Conservation (phyloP, 78 protist genomes). For the Neovahlkampfia damariscottae region DNA sequence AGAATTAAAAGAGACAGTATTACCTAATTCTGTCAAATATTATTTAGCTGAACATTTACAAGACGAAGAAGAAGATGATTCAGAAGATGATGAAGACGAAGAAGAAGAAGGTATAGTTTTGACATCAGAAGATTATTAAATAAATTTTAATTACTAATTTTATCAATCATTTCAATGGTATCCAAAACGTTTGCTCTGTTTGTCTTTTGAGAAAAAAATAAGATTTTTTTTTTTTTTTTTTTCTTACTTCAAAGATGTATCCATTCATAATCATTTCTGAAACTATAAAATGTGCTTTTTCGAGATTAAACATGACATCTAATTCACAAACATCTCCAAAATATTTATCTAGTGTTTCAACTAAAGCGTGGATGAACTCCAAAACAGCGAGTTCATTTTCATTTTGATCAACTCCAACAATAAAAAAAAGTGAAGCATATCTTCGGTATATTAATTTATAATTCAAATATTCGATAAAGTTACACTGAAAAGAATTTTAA, state of each 20-base stretch:
- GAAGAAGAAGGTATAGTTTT: not conserved
- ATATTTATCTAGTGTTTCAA: conserved; percentile 82
- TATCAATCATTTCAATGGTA: not conserved
- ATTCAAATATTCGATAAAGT: conserved; percentile 63
- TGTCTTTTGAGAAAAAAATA: too few species aligned
- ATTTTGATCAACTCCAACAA: conserved; percentile 69
- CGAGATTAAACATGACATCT: conserved; percentile 82
- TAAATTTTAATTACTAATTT: not conserved
- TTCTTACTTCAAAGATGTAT: conserved; percentile 58
- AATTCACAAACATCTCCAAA: conserved; percentile 76
- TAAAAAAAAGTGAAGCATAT: conserved; percentile 87
- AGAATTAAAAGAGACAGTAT: not conserved
- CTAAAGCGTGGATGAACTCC: conserved; percentile 83
- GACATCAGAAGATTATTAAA: not conserved
- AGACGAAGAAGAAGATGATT: not conserved
- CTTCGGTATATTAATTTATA: conserved; percentile 76
- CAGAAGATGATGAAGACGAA: not conserved
- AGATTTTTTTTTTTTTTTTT: too few species aligned
- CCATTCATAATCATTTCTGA: conserved; percentile 92
- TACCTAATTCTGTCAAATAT: not conserved
- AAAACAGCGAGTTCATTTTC: conserved; percentile 79
- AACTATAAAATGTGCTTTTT: conserved; percentile 85
- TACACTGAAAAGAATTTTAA: too few species aligned
- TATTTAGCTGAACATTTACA: not conserved
- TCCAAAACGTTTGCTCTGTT: not conserved